Evolutionary conservation across 306 rosid species (phyloP).

Genomic region (Parietaria judaica): DNA sequence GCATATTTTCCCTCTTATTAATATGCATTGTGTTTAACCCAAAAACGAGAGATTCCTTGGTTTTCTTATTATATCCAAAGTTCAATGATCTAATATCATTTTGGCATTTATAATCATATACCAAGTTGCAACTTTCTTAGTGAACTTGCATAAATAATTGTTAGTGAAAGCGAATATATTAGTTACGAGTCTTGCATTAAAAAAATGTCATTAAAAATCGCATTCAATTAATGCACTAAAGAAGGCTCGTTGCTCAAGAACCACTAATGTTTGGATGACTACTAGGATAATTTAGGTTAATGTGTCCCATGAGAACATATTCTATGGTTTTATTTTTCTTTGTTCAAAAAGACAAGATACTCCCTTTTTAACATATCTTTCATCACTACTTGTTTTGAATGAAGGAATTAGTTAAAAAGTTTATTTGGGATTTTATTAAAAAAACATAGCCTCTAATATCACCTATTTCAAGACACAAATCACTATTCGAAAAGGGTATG

Average conservation of each 20-base stretch:
- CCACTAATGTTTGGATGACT: no score
- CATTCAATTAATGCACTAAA: neutral
- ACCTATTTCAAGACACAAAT: no score
- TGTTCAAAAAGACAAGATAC: no score
- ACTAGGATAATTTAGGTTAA: neutral
- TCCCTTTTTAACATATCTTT: neutral
- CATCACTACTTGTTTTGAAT: no score
- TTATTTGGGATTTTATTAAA: no score
- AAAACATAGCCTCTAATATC: no score
- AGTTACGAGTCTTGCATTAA: neutral
- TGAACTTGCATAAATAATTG: neutral
- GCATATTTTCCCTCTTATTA: neutral
- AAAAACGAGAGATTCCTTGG: neutral
- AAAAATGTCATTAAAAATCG: neutral
- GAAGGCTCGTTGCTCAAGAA: no score
- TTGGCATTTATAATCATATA: neutral
- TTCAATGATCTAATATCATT: neutral
- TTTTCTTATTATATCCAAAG: neutral
- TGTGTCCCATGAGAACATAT: no score
- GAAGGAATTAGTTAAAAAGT: no score
- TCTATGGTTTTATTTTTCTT: no score
- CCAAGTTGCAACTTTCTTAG: neutral
- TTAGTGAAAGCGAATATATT: neutral
- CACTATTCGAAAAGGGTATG: no score
- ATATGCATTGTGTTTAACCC: constrained; percentile 14